Percentiles rank a stretch among this genome's conserved stretches.
Conservation (phyloP, 441 rosid species). For the Gossypium aridum region DNA sequence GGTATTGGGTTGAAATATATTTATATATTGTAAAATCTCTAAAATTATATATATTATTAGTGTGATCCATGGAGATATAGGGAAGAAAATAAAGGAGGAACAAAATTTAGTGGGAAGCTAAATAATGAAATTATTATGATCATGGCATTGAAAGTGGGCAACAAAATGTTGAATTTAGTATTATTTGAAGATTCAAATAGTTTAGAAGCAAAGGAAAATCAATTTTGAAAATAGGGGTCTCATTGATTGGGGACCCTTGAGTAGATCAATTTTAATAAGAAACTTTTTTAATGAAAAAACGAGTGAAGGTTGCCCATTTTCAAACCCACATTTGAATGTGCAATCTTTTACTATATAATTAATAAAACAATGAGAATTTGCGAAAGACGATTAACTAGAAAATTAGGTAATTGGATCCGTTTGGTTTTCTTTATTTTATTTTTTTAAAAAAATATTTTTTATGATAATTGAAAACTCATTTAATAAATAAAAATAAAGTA, state of each 20-base stretch:
- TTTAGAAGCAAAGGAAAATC: background rate
- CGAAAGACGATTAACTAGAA: too few relatives aligned
- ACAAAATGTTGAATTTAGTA: slow-evolving; percentile 12
- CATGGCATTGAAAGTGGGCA: slow-evolving; percentile 18
- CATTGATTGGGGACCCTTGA: background rate
- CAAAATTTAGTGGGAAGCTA: background rate
- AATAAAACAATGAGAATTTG: too few relatives aligned
- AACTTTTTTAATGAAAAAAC: background rate
- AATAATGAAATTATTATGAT: slow-evolving; percentile 20
- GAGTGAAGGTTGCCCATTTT: background rate
- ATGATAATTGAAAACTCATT: too few relatives aligned
- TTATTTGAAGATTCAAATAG: slow-evolving; percentile 1
- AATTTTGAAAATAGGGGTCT: background rate
- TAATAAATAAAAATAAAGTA: too few relatives aligned
- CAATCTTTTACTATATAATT: too few relatives aligned
- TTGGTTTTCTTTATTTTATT: too few relatives aligned
- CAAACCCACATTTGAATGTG: background rate
- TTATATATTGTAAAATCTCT: too few relatives aligned
- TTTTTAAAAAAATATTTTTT: too few relatives aligned
- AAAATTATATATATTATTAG: background rate
- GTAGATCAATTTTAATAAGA: too few relatives aligned
- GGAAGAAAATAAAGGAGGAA: background rate
- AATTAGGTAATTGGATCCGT: too few relatives aligned
- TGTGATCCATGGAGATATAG: background rate
- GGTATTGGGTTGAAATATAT: too few relatives aligned